Base-by-base conservation (phyloP, 2,329 filamentous ascomycete species). In the Gnomoniopsis smithogilvyi region DNA sequence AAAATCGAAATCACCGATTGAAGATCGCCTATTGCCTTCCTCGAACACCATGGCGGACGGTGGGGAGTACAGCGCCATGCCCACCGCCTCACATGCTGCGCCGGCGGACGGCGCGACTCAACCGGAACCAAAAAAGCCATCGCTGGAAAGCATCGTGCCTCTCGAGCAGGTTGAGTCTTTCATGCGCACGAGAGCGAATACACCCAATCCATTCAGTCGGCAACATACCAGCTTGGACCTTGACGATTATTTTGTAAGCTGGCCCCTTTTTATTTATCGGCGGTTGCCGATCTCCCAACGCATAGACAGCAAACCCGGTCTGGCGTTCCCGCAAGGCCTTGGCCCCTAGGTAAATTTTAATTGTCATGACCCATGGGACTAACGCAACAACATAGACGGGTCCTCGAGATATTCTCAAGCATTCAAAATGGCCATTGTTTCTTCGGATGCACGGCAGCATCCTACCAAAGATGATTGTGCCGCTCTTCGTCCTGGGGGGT, bases 371-470 rank as follows among this genome's bases (percentile, higher is more conserved):
- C n/a, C 30, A 54, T 19, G 17, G 19, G 4, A 26, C 17, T 34
- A 21, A 41, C 33, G n/a, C 14, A 30, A 38, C 11, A n/a, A n/a
- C 10, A 19, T 48, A 78, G 76, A 71, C 70, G 17, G 85, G 84
- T 15, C 90, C 90, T 57, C 82, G 87, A 63, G 86, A 92, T 71
- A 82, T 90, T 62, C 79, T 85, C 58, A 85, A 85, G 66, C 89
- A 92, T 72, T 92, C 89, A 26, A 92, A 91, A 81, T 88, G 89
- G 81, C 90, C 90, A 10, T 82, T 87, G 65, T 91, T 92, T 70
- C 73, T 93, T 67, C 87, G 89, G 63, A 80, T 93, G 74, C 89
- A 92, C 69, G 90, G 90, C 65, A 90, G 86, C 66, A 86, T 90
- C 59, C 55, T 69, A 36, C 90, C 90, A 14, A 88, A 90, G 68